Conservation (phyloP, 139 green algal genomes). For the Micromonas pusilla region DNA sequence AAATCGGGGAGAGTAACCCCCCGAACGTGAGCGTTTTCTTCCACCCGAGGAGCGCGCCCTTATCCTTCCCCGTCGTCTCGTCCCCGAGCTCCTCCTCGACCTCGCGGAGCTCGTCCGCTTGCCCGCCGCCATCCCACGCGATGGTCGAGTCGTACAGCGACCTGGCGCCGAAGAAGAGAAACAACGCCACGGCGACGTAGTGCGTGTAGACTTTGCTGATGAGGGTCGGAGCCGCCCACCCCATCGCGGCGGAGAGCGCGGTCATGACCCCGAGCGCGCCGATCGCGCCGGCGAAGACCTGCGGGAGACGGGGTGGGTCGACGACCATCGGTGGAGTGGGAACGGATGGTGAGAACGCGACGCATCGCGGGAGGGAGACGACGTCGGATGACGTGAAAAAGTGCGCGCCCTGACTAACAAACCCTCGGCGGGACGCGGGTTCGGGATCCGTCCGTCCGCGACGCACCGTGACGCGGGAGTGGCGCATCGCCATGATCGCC, state of each 20-base stretch:
- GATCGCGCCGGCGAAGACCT: conserved; percentile 70
- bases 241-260: conserved; percentile 71
- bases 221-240: conserved; percentile 76
- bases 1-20: background rate
- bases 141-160: conserved; percentile 62
- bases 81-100: conserved; percentile 37
- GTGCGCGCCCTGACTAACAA: background rate
- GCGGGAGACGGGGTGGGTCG: conserved; percentile 3
- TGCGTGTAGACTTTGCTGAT: conserved; percentile 50
- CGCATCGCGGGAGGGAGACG: too few relatives aligned
- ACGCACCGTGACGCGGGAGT: conserved; percentile 2
- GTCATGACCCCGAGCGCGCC: conserved; percentile 86
- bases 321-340: too few relatives aligned
- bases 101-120: conserved; percentile 43
- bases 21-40: background rate
- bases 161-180: conserved; percentile 82
- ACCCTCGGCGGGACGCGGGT: background rate
- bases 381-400: background rate
- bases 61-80: background rate
- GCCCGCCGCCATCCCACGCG: conserved; percentile 18
- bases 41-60: background rate
- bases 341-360: too few relatives aligned
- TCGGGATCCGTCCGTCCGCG: background rate
- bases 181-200: conserved; percentile 70
- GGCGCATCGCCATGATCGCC: conserved; percentile 49